Evolutionary conservation across 2,329 filamentous ascomycete genomes (phyloP).

Genomic region (Trichoderma koningii): DNA sequence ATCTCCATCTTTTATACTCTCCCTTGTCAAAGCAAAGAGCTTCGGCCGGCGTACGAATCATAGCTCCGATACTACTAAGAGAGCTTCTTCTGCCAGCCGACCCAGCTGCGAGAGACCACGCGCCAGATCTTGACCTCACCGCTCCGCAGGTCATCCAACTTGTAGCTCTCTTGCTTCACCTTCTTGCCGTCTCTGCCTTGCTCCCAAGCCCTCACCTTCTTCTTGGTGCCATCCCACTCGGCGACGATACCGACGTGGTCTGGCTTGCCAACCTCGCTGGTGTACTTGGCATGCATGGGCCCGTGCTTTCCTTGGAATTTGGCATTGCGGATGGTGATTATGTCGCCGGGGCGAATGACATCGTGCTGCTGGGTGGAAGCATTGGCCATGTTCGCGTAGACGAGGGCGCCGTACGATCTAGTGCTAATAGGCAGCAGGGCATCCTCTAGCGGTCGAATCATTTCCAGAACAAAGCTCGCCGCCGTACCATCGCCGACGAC

Average conservation of each 20-base stretch:
- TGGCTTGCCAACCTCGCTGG: slow-evolving; percentile 79
- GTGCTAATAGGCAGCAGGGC: slow-evolving; percentile 84
- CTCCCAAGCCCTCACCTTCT: slow-evolving; percentile 94
- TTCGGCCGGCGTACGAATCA: not conserved
- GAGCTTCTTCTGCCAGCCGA: slow-evolving; percentile 74
- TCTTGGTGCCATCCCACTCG: slow-evolving; percentile 98
- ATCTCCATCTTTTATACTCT: not conserved
- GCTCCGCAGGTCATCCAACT: slow-evolving; percentile 85
- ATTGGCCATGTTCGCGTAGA: slow-evolving; percentile 94
- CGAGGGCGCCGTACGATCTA: slow-evolving; percentile 84
- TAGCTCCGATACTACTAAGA: slow-evolving; percentile 21
- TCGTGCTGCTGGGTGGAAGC: slow-evolving; percentile 87
- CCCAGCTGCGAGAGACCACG: slow-evolving; percentile 88
- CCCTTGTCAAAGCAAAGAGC: not conserved
- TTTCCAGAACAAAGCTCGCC: slow-evolving; percentile 72
- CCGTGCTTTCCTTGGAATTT: slow-evolving; percentile 95
- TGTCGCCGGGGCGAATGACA: slow-evolving; percentile 90
- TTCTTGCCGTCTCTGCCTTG: slow-evolving; percentile 88
- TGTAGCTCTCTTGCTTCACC: slow-evolving; percentile 90
- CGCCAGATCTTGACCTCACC: slow-evolving; percentile 98
- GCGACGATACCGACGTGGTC: slow-evolving; percentile 90
- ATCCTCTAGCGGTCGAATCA: slow-evolving; percentile 71
- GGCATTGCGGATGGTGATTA: slow-evolving; percentile 88
- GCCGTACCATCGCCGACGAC: slow-evolving; percentile 84
- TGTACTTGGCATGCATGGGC: slow-evolving; percentile 93